Conservation (phyloP, 257 asterid genomes). For the Solanum chilense region DNA sequence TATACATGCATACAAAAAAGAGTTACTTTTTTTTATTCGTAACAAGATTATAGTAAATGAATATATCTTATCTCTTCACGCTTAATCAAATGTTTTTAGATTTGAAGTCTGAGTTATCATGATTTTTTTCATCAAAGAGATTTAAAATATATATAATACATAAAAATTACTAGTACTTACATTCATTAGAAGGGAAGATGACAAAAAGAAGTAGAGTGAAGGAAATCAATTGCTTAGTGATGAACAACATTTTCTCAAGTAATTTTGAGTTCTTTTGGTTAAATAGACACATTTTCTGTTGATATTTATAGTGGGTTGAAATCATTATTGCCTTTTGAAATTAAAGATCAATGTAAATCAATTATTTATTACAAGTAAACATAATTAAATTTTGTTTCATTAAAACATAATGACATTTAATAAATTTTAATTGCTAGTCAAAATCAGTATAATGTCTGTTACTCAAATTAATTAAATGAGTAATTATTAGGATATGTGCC, state of each 20-base stretch:
- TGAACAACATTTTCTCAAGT: background rate
- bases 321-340: no score
- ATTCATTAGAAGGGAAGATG: background rate
- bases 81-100: no score
- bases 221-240: background rate
- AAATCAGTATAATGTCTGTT: no score
- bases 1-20: background rate
- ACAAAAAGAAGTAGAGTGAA: background rate
- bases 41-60: no score
- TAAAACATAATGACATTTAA: no score
- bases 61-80: background rate
- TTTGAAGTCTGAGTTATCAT: background rate
- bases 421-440: no score
- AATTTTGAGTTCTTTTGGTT: background rate
- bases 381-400: no score
- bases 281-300: background rate
- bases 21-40: background rate
- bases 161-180: background rate
- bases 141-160: no score
- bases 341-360: no score
- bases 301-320: background rate
- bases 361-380: no score
- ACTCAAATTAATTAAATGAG: background rate
- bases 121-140: no score
- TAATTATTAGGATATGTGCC: background rate